phyloP scores from a whole-genome alignment of 2,329 filamentous ascomycete species.

The Fusarium virguliforme region DNA sequence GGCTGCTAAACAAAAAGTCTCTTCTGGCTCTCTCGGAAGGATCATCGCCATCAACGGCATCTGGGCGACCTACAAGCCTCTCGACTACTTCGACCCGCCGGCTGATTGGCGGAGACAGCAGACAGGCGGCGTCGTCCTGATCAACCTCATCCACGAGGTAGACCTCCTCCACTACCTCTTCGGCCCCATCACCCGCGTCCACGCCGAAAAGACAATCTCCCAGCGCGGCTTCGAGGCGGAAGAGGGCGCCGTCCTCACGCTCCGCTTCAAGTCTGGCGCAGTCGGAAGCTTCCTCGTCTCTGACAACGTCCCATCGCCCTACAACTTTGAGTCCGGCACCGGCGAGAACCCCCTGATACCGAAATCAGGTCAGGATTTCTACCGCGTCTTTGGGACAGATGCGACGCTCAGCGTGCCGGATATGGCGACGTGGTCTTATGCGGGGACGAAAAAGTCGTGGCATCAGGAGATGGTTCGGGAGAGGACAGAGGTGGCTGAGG shows the following conservation, averaged over 20 bases:
- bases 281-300: conserved; percentile 72
- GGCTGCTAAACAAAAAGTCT: conserved; percentile 64
- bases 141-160: conserved; percentile 75
- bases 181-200: conserved; percentile 66
- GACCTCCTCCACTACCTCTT: conserved; percentile 72
- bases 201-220: conserved; percentile 64
- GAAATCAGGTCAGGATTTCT: conserved; percentile 61
- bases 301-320: conserved; percentile 67
- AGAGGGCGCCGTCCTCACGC: conserved; percentile 69
- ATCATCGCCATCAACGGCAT: conserved; percentile 69
- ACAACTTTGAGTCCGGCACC: conserved; percentile 71
- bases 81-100: conserved; percentile 65
- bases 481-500: conserved; percentile 39
- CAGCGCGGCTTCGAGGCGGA: conserved; percentile 66
- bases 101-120: conserved; percentile 64
- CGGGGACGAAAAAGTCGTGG: conserved; percentile 60
- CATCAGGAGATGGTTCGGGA: conserved; percentile 55
- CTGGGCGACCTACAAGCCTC: conserved; percentile 69
- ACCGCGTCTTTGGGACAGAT: conserved; percentile 69
- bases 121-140: conserved; percentile 66
- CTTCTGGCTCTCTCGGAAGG: conserved; percentile 59
- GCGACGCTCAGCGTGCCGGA: conserved; percentile 70
- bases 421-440: conserved; percentile 66
- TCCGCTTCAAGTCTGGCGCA: conserved; percentile 68
- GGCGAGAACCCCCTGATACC: conserved; percentile 72